Evolutionary conservation across 2,329 filamentous ascomycete genomes (phyloP), one percentile per base, ranked within the genome.

Genomic region (Curvularia eragrostidis): DNA sequence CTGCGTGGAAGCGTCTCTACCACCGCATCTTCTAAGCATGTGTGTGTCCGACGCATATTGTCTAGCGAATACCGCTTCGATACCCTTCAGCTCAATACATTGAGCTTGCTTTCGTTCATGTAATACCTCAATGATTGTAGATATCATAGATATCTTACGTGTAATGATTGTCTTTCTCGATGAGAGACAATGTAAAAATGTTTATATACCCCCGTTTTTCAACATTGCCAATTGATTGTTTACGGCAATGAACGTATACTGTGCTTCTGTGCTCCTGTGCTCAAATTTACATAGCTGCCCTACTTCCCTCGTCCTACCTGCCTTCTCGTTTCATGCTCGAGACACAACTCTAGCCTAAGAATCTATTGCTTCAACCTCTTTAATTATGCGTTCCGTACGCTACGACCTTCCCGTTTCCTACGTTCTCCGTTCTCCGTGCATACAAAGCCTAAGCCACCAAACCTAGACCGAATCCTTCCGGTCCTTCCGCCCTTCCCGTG

Each of bases 1-100:
- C 85, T 1, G 72, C 76, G 12, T 88, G 84, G 84, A 75, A 72
- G 56, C 72, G 72, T 39, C 8, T 60, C 13, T 1, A 58, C 3
- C 3, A 55, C 48, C 68, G 65, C 53, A 64, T 75, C 46, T 75
- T 75, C 58, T 76, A 74, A 52, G 54, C 34, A 42, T 38, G 13
- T 43, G 12, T n/a, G 23, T 12, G 15, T 8, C 9, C n/a, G 28
- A 32, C n/a, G 24, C 21, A 24, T 18, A 15, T 12, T 26, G 13
- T 13, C 9, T 26, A 4, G 23, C 9, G 13, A n/a, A 36, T 18
- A 26, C 6, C 26, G 23, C 41, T 43, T 43, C 24, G 41, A 43
- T 43, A 43, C 41, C 41, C 41, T 43, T 43, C 21, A 26, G 41
- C 41, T 43, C 41, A 24, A 43, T 26, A 5, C 5, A 15, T 15